Evolutionary conservation across 495 filamentous ascomycete genomes (phyloP), one percentile per base, ranked within the genome.

Genomic region (Annulohypoxylon moriforme): DNA sequence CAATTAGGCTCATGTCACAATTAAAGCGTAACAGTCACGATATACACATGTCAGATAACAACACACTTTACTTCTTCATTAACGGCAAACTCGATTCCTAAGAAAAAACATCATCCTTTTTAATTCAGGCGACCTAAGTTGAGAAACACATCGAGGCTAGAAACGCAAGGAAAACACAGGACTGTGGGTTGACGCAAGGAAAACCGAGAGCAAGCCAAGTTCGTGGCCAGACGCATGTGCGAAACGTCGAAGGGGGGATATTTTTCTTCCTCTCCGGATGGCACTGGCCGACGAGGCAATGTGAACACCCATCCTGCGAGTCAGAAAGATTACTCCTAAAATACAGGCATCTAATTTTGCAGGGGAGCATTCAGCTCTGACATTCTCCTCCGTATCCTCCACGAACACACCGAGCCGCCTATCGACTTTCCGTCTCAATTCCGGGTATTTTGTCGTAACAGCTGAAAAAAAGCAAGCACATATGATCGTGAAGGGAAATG

Each of bases 331-430:
- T 67, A 71, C 75, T 74, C 70, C 71, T 79, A 79, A 75, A 79
- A 79, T 80, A 80, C 78, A 80, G 71, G 68, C 75, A 75, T 79
- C 75, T 79, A 74, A 74, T 60, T 56, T 66, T 69, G 69, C 40
- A 44, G 47, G 59, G 68, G 60, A 53, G 68, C 44, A 50, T 14
- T 60, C 71, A 63, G 44, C 53, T 65, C 67, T 77, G 67, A 77
- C 67, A 68, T 76, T 69, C 69, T 74, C 73, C 71, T 77, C 72
- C 74, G 64, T 58, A 55, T 71, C 67, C 69, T 71, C 71, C 71
- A 68, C 76, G 62, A 72, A 64, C 71, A 60, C 68, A 70, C 65
- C 71, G 65, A 70, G 71, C 65, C 70, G 71, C 71, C 62, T 67
- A 59, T 67, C 71, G 67, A 69, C 64, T 68, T 70, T 72, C 67